Base-by-base conservation (phyloP, 2,329 filamentous ascomycete species). In the Xylaria digitata region DNA sequence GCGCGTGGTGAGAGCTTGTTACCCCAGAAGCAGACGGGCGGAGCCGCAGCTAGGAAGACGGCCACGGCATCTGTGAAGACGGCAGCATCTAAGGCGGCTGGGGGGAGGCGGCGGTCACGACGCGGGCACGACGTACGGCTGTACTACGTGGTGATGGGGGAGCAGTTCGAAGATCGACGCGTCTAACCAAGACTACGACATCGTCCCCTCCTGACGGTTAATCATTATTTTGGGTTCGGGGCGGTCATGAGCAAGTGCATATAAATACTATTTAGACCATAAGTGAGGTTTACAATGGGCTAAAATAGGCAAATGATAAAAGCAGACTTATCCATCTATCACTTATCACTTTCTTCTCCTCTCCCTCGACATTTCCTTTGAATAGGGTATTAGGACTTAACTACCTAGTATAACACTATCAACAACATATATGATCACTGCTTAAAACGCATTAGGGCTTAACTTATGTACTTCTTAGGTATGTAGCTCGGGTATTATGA, bases 1-100 rank as follows among this genome's bases (percentile, higher is more conserved):
- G 70, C 69, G 3, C 63, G 66, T 0, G 72, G 70, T 1, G 68
- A 75, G 67, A 65, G 63, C 9, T 45, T 67, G 17, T 63, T 70
- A 23, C 72, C 71, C 5, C 73, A 73, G 60, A 73, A 70, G 43
- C 62, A 63, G 48, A 62, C 57, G 45, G 11, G 26, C 15, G 19
- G 19, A 40, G 32, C 30, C 11, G 26, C 30, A n/a, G n/a, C n/a
- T n/a, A n/a, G n/a, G n/a, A n/a, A n/a, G n/a, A n/a, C n/a, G n/a
- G n/a, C n/a, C n/a, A n/a, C n/a, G n/a, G n/a, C n/a, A 4, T 11
- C 32, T 6, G 40, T 9, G 30, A 61, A 60, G 26, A 50, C 2
- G 6, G n/a, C 11, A 8, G 42, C 15, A 1, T 37, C 55, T 3
- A n/a, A 40, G 23, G 8, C 34, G 17, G 37, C 26, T 49, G 17